Base-by-base conservation (phyloP, 768 basidiomycete genomes). In the Rhodotorula toruloides region DNA sequence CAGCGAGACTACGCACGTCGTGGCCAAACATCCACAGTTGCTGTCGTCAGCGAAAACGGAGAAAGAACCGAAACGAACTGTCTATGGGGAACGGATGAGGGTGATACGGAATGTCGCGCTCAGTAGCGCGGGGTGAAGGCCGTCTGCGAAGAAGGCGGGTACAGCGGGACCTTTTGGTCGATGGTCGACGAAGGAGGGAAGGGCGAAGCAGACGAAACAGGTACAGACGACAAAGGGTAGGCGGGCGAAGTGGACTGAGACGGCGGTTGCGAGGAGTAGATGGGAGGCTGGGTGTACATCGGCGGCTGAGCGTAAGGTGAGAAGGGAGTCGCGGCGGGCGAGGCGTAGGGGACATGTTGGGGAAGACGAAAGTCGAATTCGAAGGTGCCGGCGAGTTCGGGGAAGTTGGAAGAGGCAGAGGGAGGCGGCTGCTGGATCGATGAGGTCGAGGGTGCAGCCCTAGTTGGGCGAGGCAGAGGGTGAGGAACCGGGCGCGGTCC, bases 361-460 rank as follows among this genome's bases (percentile, higher is more conserved):
- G 59, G 65, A 12, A 65, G 36, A 21, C 12, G 12, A 40, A 67
- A 62, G 60, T 62, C 48, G 52, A 67, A 67, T 14, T 58, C 43
- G 61, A 67, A 67, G 1, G 36, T 12, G 42, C 47, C 54, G 12
- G 58, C 58, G 54, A 60, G 22, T 12, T 58, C 57, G 27, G 34
- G 50, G 25, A 65, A 65, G 34, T 50, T 43, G 36, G 14, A 0
- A 1, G n/a, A 2, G 37, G 48, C 54, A 6, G 47, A 29, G 4
- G 10, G 16, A 13, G 55, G 17, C 4, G 25, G 29, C 3, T 58
- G 44, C 1, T 37, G 36, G 32, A 27, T 4, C 27, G 37, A 37
- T 17, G 43, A 8, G 17, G 22, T 11, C 5, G 14, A 22, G 19
- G 17, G 54, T 1, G 44, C 36, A 17, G 36, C 3, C 27, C 43